Base-by-base conservation (phyloP, 2,329 filamentous ascomycete species). In the Aureobasidium leucospermi region DNA sequence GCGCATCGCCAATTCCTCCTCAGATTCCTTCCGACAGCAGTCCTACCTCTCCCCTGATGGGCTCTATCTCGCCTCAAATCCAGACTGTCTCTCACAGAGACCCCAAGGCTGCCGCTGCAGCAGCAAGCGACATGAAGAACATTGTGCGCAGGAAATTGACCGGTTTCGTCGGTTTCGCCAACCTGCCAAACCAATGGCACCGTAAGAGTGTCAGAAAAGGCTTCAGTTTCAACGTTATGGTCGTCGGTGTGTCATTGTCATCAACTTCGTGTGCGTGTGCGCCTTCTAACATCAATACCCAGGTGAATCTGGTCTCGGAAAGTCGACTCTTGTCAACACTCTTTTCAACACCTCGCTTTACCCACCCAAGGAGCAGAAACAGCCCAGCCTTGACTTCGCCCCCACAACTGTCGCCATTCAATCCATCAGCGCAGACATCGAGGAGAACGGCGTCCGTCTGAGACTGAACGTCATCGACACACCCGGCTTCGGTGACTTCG, bases 191-290 rank as follows among this genome's bases (percentile, higher is more conserved):
- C 80, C 94, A 99, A 79, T 99, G 94, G 94, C 94, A 99, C 82
- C 93, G 94, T 77, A 99, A 99, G 88, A 96, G 92, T 85, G 94
- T 99, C 71, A 90, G 94, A 74, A 99, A 99, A 79, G 94, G 94
- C 63, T 99, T 99, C 85, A 99, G 97, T 85, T 99, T 99, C 84
- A 99, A 99, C 75, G 94, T 99, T 68, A 99, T 99, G 94, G 94
- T 99, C 77, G 94, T 99, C 78, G 94, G 94, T 97, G 82, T 73
- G 92, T 87, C 28, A 42, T 16, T 29, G n/a, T 19, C 36, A 49
- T 34, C 23, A 5, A 6, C n/a, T 56, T 32, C n/a, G 42, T 32
- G 15, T 29, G 8, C 15, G 6, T 9, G 9, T 34, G 34, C 34
- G 16, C 29, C 29, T 57, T 45, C 58, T 59, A 9, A 59, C 38